These are phyloP conservation scores for Candida saitoana DNA, from an alignment of 805 yeast genomes.

Conservation along the genomic window DNA sequence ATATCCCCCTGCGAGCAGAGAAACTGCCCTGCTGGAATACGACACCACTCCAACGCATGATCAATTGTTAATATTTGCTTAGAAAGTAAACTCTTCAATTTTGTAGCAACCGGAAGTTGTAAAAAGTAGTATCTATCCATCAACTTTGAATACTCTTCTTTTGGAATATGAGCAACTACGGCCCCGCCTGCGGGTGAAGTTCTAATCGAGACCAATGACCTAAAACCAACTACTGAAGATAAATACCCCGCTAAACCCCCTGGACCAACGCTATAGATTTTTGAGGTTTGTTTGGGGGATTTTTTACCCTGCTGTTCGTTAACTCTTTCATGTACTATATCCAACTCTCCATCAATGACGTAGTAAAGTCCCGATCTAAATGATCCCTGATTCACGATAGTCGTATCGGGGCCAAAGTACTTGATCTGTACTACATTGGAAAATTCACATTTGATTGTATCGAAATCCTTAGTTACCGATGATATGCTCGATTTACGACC, in stretches of 20 bases:
- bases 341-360: conserved; percentile 73
- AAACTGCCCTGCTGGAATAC: conserved; percentile 78
- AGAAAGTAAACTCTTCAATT: conserved; percentile 64
- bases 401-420: conserved; percentile 48
- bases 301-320: conserved; percentile 7
- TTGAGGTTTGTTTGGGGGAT: conserved; percentile 6
- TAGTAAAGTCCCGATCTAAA: conserved; percentile 73
- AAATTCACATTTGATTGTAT: conserved; percentile 44
- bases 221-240: conserved; percentile 73
- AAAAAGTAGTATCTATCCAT: conserved; percentile 74
- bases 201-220: conserved; percentile 67
- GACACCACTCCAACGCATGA: conserved; percentile 94
- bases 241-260: conserved; percentile 90
- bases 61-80: conserved; percentile 70
- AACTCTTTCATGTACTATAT: conserved; percentile 43
- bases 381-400: conserved; percentile 60
- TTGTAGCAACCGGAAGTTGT: conserved; percentile 72
- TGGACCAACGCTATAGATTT: conserved; percentile 54
- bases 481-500: background rate
- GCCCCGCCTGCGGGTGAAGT: conserved; percentile 62
- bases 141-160: conserved; percentile 55
- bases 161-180: conserved; percentile 60
- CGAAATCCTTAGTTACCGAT: background rate
- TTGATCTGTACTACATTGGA: conserved; percentile 57
- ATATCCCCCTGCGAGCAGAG: conserved; percentile 77